phyloP scores from a whole-genome alignment of 805 yeast species.

The Wickerhamiella spandovensis region DNA sequence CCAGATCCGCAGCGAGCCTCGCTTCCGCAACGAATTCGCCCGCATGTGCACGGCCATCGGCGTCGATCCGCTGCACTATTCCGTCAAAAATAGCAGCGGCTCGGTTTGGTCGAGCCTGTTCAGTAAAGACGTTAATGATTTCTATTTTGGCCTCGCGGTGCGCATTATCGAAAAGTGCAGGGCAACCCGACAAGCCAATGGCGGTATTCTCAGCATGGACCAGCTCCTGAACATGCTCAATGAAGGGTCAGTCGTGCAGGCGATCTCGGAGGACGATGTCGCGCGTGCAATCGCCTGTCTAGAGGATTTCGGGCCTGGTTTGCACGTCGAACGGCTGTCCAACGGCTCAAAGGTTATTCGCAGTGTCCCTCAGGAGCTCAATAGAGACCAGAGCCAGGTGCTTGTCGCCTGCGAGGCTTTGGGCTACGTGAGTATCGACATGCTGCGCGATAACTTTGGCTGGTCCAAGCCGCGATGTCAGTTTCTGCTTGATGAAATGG shows the following conservation, averaged over 20 bases:
- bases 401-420: conserved; percentile 63
- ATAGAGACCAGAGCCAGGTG: conserved; percentile 54
- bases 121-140: conserved; percentile 34
- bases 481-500: conserved; percentile 62
- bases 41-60: conserved; percentile 70
- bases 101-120: conserved; percentile 26
- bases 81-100: conserved; percentile 17
- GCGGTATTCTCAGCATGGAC: conserved; percentile 61
- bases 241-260: conserved; percentile 1
- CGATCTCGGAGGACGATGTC: conserved; percentile 37
- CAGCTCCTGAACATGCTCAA: conserved; percentile 33
- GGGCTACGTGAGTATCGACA: conserved; percentile 55
- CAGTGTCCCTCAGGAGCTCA: conserved; percentile 49
- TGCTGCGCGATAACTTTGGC: conserved; percentile 57
- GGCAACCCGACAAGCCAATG: conserved; percentile 56
- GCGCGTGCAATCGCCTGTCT: conserved; percentile 41
- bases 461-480: conserved; percentile 59
- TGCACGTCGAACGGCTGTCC: conserved; percentile 47
- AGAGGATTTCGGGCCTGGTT: conserved; percentile 53
- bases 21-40: conserved; percentile 58
- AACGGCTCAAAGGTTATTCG: conserved; percentile 42
- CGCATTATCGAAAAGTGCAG: conserved; percentile 66
- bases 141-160: conserved; percentile 54
- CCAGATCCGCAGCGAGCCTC: conserved; percentile 50
- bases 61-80: conserved; percentile 54